phyloP scores from a whole-genome alignment of 2,329 filamentous ascomycete genomes.

The Xylariaceae sp. region DNA sequence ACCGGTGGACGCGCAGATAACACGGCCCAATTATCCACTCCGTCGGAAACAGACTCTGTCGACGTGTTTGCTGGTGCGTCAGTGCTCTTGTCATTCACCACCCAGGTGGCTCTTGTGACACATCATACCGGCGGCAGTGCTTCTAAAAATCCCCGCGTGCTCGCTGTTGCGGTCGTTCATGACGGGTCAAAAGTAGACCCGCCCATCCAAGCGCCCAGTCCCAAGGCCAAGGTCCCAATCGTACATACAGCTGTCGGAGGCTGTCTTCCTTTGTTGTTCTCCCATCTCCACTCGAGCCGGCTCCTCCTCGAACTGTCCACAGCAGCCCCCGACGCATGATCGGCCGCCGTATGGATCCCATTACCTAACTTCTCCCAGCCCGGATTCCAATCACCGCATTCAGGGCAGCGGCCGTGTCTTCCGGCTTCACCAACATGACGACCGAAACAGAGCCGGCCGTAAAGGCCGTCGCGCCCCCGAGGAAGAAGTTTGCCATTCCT shows the following conservation, averaged over 20 bases:
- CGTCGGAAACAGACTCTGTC: not conserved
- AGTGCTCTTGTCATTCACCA: too few species aligned
- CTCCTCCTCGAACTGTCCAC: conserved; percentile 3
- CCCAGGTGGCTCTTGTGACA: not conserved
- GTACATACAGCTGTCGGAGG: not conserved
- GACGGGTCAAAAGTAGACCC: not conserved
- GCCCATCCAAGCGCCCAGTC: not conserved
- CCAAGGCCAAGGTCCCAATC: not conserved
- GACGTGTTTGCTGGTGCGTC: not conserved
- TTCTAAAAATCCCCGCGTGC: not conserved
- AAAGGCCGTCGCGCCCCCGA: conserved; percentile 19
- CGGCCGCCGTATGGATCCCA: conserved; percentile 7
- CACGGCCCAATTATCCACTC: too few species aligned
- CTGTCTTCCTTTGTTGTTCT: conserved; percentile 5
- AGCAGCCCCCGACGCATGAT: not conserved
- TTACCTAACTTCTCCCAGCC: conserved; percentile 12
- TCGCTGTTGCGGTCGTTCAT: not conserved
- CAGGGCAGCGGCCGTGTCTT: too few species aligned
- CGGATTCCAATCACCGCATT: not conserved
- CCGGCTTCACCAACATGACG: conserved; percentile 14
- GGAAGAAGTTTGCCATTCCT: conserved; percentile 45
- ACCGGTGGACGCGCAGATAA: too few species aligned
- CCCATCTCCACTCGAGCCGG: conserved; percentile 13
- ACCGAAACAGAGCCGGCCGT: conserved; percentile 24
- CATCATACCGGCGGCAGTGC: not conserved